A percentile compares a stretch with the other conserved stretches of the same genome.
Conservation (phyloP, 2,329 filamentous ascomycete species). For the Sporothrix variecibatus region DNA sequence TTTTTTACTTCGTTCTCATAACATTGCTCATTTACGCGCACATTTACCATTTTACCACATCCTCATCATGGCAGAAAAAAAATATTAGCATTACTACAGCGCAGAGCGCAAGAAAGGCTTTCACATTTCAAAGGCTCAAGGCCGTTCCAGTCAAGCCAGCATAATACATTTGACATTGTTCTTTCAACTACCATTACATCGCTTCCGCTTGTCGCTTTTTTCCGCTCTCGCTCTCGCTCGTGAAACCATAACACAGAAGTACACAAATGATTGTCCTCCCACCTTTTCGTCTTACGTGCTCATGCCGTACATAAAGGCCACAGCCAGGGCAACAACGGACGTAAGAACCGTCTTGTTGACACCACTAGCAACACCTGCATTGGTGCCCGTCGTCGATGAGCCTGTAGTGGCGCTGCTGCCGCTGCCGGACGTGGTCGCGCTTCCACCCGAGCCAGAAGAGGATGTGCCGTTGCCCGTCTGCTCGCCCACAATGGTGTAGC, state of each 20-base stretch:
- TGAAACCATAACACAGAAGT: background rate
- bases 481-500: slow-evolving; percentile 38
- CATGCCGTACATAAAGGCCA: slow-evolving; percentile 43
- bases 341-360: slow-evolving; percentile 38
- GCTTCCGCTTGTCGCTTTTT: background rate
- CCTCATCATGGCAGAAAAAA: background rate
- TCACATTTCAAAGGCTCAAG: background rate
- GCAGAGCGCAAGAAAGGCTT: background rate
- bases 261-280: background rate
- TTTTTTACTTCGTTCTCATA: background rate
- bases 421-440: background rate
- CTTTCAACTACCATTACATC: background rate
- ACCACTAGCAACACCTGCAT: slow-evolving; percentile 30
- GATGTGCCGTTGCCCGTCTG: slow-evolving; percentile 35
- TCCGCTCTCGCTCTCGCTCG: background rate
- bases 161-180: slow-evolving; percentile 3
- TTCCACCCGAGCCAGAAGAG: background rate
- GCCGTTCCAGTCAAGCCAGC: background rate
- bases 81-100: background rate
- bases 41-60: background rate
- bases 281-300: slow-evolving; percentile 35
- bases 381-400: slow-evolving; percentile 13
- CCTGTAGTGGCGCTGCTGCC: slow-evolving; percentile 13
- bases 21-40: background rate
- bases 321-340: slow-evolving; percentile 43